phyloP scores from a whole-genome alignment of 1,284 basidiomycete genomes.

The Mrakiaceae sp. region DNA sequence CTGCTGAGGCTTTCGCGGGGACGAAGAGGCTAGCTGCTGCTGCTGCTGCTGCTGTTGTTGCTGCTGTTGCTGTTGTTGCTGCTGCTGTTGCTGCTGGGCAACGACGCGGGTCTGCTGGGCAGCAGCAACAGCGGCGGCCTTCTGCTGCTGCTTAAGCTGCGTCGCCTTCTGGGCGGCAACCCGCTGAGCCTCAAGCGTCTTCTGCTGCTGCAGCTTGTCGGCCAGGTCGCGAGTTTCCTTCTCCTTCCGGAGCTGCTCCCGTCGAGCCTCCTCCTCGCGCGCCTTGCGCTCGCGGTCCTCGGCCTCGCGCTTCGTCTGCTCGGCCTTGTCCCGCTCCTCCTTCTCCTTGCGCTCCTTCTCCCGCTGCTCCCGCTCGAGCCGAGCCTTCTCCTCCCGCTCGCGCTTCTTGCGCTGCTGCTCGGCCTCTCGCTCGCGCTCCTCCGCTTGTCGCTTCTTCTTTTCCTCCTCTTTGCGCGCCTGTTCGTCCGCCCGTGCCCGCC shows the following conservation, averaged over 20 bases:
- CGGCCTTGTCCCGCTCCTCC: conserved; percentile 21
- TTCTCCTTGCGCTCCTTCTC: conserved; percentile 38
- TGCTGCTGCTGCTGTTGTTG: neutral
- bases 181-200: conserved; percentile 29
- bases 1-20: conserved; percentile 1
- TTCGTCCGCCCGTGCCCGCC: conserved; percentile 69
- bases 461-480: conserved; percentile 41
- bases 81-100: neutral
- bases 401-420: conserved; percentile 50
- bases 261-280: conserved; percentile 32
- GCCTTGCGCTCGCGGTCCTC: conserved; percentile 42
- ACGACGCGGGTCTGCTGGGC: neutral
- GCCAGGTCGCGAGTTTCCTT: conserved; percentile 30
- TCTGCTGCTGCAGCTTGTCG: conserved; percentile 23
- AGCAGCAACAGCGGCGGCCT: conserved; percentile 21
- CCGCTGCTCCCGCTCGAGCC: conserved; percentile 27
- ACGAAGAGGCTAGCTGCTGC: conserved; percentile 3
- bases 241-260: conserved; percentile 26
- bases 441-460: conserved; percentile 39
- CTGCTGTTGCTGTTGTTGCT: neutral
- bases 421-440: conserved; percentile 39
- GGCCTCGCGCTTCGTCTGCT: conserved; percentile 41
- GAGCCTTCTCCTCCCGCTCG: conserved; percentile 35
- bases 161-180: conserved; percentile 26
- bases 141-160: conserved; percentile 21